Evolutionary conservation across 768 basidiomycete species (phyloP), one percentile per base, ranked within the genome.

Genomic region (Rhizopogon sp.): DNA sequence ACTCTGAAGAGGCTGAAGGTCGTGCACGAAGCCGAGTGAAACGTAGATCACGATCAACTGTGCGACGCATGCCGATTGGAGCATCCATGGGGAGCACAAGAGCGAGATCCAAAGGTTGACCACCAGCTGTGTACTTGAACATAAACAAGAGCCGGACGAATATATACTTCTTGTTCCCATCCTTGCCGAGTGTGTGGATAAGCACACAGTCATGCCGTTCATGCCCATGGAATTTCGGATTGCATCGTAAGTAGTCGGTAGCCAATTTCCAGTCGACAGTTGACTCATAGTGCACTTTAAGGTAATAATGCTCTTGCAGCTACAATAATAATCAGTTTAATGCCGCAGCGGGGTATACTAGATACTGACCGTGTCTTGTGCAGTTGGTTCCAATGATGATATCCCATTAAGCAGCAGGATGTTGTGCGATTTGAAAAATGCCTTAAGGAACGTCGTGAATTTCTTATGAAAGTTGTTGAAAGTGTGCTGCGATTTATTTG

Each of bases 181-280:
- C 39, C 20, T 45, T 25, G 52, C 45, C 28, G 6, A 43, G n/a
- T 0, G 56, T 59, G 5, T 68, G 35, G n/a, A 71, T 43, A 17
- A 73, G 56, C 9, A 70, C 58, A 25, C 40, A 59, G 49, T 73
- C 70, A 58, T 39, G 52, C 5, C 54, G 45, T 1, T 47, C 37
- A 3, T 29, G 8, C 6, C 54, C 43, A 35, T 60, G 53, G 41
- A 66, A 66, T 11, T 7, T 9, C 1, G 62, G 62, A 29, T 14
- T 57, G 55, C 59, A 66, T 22, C 54, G 50, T 10, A 64, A 46
- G 14, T 53, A 51, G 50, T 64, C 62, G 1, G 54, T 49, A 6
- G 39, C 20, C 35, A 42, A 16, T n/a, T 55, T 29, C 61, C 62
- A 60, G 22, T 58, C 47, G 4, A 63, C 59, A 6, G 25, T 51